Percentiles rank a stretch among this genome's conserved stretches.
Conservation (phyloP, 306 rosid species). For the Cicer yamashitae region DNA sequence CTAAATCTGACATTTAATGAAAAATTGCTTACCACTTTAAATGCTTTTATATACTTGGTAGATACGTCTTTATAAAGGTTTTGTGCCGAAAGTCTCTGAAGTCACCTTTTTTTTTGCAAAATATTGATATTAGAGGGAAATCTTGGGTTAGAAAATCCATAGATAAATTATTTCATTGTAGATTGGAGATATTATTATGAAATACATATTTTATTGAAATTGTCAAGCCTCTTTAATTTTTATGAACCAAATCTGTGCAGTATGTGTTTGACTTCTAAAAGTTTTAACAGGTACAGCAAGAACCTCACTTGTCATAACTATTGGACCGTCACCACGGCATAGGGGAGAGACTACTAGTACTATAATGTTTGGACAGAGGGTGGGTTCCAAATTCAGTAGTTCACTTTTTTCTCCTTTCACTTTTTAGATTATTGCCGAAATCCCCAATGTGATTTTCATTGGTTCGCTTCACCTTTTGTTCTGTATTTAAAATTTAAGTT, state of each 20-base stretch:
- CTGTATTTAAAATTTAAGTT: conserved; percentile 25
- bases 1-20: conserved; percentile 14
- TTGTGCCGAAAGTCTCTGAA: conserved; percentile 30
- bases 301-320: conserved; percentile 89
- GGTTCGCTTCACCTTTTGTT: conserved; percentile 32
- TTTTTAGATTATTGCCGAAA: conserved; percentile 29
- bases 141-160: conserved; percentile 19
- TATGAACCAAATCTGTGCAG: conserved; percentile 27
- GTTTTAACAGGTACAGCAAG: conserved; percentile 87
- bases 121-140: conserved; percentile 28
- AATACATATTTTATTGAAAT: conserved; percentile 38
- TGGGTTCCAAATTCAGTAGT: conserved; percentile 50
- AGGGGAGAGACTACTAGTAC: conserved; percentile 99
- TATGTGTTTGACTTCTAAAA: conserved; percentile 47
- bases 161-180: conserved; percentile 13
- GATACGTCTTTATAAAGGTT: conserved; percentile 11
- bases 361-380: conserved; percentile 98
- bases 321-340: conserved; percentile 97
- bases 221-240: conserved; percentile 24
- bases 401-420: conserved; percentile 27
- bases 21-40: background rate
- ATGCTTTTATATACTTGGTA: conserved; percentile 26
- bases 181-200: conserved; percentile 14
- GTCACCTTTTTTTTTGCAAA: conserved; percentile 3
- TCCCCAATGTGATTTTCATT: conserved; percentile 36